Conservation (phyloP, 1,284 basidiomycete genomes). For the Marasmius sp. region DNA sequence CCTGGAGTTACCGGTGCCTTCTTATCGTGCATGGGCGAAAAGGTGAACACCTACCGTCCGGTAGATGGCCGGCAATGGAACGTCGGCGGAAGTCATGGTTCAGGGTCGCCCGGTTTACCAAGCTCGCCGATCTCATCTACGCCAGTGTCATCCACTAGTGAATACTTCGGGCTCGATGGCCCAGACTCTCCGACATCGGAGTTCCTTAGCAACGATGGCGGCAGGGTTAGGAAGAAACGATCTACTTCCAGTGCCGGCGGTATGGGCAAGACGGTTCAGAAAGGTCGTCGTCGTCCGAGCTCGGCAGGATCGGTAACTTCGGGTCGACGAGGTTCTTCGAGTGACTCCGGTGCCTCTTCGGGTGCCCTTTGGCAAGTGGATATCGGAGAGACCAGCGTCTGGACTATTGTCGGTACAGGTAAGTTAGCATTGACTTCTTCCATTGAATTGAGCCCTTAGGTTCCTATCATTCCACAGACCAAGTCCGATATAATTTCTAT, state of each 20-base stretch:
- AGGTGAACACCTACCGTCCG: conserved; percentile 86
- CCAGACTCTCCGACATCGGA: conserved; percentile 72
- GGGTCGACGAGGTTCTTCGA: conserved; percentile 58
- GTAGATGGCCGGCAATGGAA: conserved; percentile 79
- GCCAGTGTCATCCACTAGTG: conserved; percentile 56
- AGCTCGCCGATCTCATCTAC: conserved; percentile 68
- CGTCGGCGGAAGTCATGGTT: conserved; percentile 38
- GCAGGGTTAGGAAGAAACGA: conserved; percentile 79
- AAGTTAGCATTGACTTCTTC: conserved; percentile 22
- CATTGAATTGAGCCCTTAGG: conserved; percentile 11
- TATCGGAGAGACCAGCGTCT: conserved; percentile 87
- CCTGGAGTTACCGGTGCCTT: conserved; percentile 78
- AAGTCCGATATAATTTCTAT: conserved; percentile 90
- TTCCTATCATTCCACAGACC: conserved; percentile 47
- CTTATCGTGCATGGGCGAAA: conserved; percentile 85
- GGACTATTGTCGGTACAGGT: conserved; percentile 92
- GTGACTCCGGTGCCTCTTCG: conserved; percentile 66
- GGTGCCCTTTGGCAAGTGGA: conserved; percentile 86
- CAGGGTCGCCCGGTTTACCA: conserved; percentile 68
- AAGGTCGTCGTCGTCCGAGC: conserved; percentile 68
- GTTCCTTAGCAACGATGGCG: conserved; percentile 75
- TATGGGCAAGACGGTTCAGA: conserved; percentile 56
- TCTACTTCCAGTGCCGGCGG: conserved; percentile 72
- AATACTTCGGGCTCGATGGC: conserved; percentile 69
- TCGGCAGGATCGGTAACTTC: conserved; percentile 73